Evolutionary conservation across 2,329 filamentous ascomycete species (phyloP), one percentile per base, ranked within the genome.

Genomic region (Apiospora kogelbergensis): DNA sequence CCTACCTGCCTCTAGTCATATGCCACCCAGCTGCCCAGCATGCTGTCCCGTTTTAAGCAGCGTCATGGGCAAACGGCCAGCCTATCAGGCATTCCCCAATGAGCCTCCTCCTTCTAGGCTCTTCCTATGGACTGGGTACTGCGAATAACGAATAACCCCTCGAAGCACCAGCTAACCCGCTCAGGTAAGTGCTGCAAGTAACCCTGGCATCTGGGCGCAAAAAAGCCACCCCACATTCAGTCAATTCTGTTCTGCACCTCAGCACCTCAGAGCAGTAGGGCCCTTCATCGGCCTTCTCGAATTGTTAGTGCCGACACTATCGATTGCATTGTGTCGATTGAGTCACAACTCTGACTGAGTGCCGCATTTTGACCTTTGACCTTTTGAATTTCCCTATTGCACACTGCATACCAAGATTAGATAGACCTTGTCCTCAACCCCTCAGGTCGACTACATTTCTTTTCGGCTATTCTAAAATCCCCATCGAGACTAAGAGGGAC

Each of bases 281-380:
- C 24, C 22, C 53, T 60, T 60, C 53, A 60, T 60, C 53, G 53
- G 53, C 53, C 53, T 60, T 60, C 53, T 37, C 37, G 10, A 37
- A n/a, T 60, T 60, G 30, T 60, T 60, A 60, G 53, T 60, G 53
- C 53, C 26, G 53, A 60, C 53, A 60, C 53, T 60, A 33, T 57
- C 48, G 26, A 57, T 57, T 57, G 48, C 5, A 33, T 57, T 33
- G 48, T 57, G 53, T 60, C 53, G 17, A 60, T 60, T 60, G 53
- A 60, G 30, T 60, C 53, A 60, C 53, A 60, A 60, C 30, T 60
- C 53, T n/a, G n/a, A n/a, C n/a, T n/a, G 53, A 60, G 53, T 37
- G 53, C 53, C 17, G 3, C 26, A 37, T n/a, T 60, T 60, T 33
- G 53, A 60, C n/a, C 37, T 57, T 60, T 33, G 53, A 60, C 37